Base-by-base conservation (phyloP, 768 basidiomycete species). In the Kwoniella mangroviensis region DNA sequence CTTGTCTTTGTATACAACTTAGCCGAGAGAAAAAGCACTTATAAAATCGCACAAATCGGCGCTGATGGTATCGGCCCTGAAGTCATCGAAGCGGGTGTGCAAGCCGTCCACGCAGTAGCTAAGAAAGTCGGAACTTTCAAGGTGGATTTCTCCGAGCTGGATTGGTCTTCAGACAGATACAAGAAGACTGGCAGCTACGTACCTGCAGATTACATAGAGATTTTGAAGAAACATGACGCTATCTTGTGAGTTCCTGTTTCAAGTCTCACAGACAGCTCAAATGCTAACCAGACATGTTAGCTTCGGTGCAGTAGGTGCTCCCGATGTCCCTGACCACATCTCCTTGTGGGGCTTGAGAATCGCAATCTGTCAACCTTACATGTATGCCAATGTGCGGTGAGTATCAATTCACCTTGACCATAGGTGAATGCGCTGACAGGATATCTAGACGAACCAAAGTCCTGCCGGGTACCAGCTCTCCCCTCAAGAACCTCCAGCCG, bases 31-130 rank as follows among this genome's bases (percentile, higher is more conserved):
- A 73, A 73, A 58, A 60, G 54, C 22, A 55, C 65, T 21, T 82
- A 84, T 79, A 84, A 79, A 12, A 86, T 88, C 55, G 87, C 87
- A 41, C 86, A 86, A 43, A 84, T 88, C 15, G 85, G 87, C 6
- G 87, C 86, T 17, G 87, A 88, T 78, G 87, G 87, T 7, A 88
- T 88, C 69, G 87, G 87, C 2, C 79, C 84, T 56, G 87, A 88
- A 73, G 87, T 88, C 3, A 86, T 86, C 78, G 84, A 85, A 11
- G 86, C 86, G 7, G 86, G 85, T 6, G 74, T 86, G 41, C 83
- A 84, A 4, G 86, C 86, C 71, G 79, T 88, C 21, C 83, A 86
- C 56, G 85, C 85, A 24, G 84, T 85, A 15, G 84, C 85, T 0
- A 76, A 81, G 70, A 84, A 85, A 64, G 85, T 85, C 49, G 86